Base-by-base conservation (phyloP, 1,284 basidiomycete species). In the Coriolopsis trogii region DNA sequence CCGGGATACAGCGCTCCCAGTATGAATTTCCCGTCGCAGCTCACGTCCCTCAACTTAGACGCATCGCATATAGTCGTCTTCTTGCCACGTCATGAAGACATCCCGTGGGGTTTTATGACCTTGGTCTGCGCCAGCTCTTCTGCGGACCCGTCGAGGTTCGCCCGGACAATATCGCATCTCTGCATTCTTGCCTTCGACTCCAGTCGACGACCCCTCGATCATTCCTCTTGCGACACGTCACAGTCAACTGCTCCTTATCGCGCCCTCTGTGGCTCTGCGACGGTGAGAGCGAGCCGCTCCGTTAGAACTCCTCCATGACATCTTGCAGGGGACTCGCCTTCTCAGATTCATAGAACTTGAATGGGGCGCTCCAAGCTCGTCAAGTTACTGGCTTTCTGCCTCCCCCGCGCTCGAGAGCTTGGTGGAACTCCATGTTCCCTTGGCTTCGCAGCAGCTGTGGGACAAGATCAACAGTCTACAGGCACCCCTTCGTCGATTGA, bases 361-460 rank as follows among this genome's bases (percentile, higher is more conserved):
- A 26, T 57, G 55, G 55, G 51, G 51, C 23, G 51, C 55, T 2
- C 51, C 55, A 12, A 36, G 47, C 24, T 29, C 46, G n/a, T 41
- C 48, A 4, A 29, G 41, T 30, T 51, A 39, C 36, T 41, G 53
- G 16, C 31, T 9, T 23, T 29, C n/a, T n/a, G 25, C 38, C 10
- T 15, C 36, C 8, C 6, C 38, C 16, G 6, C 44, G 3, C 48
- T 53, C 33, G 6, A 8, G 3, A 26, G 24, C 26, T 34, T 53
- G 7, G 49, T 51, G 16, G 49, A 57, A 16, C 33, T 53, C n/a
- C 24, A 38, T 9, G 31, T 37, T 0, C 46, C 51, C 1, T 45
- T 48, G 20, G 29, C 46, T 16, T 53, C 46, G 2, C 51, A 53
- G 23, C 30, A 23, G 1, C 33, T 53, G 5, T 51, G 41, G 48